Percentiles rank a stretch among this genome's conserved stretches.
Evolutionary conservation across 2,329 filamentous ascomycete genomes (phyloP).

Genomic region (Orbilia quercus): DNA sequence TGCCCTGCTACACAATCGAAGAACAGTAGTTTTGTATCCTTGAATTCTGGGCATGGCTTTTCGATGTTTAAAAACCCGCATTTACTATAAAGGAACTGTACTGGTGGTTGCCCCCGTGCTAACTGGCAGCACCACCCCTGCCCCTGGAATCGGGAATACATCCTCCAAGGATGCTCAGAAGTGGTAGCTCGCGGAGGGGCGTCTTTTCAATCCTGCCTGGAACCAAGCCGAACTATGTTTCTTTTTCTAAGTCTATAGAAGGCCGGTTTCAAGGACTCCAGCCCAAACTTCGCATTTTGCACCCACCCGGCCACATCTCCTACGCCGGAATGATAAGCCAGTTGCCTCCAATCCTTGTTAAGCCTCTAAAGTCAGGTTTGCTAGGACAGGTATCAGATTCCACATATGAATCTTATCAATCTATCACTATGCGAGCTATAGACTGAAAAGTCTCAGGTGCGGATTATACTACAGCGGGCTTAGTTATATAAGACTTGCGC

Average conservation of each 20-base stretch:
- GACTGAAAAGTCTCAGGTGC: background rate
- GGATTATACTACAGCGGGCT: background rate
- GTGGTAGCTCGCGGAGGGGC: conserved; percentile 28
- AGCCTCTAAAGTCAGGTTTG: conserved; percentile 9
- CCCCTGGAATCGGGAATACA: conserved; percentile 17
- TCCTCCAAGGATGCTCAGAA: conserved; percentile 39
- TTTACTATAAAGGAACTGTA: background rate
- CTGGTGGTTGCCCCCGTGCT: background rate
- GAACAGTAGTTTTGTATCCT: background rate
- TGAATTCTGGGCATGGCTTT: background rate
- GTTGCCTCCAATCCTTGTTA: conserved; percentile 25
- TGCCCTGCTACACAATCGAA: background rate
- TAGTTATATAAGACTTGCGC: conserved; percentile 9
- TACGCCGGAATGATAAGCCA: conserved; percentile 35
- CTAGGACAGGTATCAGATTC: conserved; percentile 13
- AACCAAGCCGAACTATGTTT: conserved; percentile 19
- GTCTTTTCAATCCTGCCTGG: conserved; percentile 36
- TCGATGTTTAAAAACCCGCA: background rate
- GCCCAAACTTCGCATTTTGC: conserved; percentile 27
- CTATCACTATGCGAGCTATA: conserved; percentile 21
- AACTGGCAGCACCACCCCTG: conserved; percentile 13
- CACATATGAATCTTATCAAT: conserved; percentile 51
- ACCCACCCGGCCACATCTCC: conserved; percentile 33
- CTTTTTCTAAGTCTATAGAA: conserved; percentile 22
- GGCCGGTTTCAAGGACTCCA: conserved; percentile 18